Evolutionary conservation across 768 basidiomycete genomes (phyloP).

Genomic region (Rubroboletus satanas): DNA sequence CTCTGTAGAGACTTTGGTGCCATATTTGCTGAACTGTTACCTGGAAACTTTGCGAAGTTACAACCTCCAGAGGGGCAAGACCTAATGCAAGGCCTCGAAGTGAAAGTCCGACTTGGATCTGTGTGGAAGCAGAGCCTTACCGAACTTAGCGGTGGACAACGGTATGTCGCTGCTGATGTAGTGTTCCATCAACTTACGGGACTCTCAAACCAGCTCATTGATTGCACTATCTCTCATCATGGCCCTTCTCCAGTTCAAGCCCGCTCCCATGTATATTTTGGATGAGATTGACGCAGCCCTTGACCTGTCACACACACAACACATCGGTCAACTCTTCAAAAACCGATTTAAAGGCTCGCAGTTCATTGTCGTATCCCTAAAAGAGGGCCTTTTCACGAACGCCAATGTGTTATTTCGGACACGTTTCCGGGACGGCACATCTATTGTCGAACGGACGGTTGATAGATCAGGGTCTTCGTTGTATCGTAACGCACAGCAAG

Average conservation of each 20-base stretch:
- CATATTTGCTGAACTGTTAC: conserved; percentile 93
- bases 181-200: background rate
- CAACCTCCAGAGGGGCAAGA: conserved; percentile 93
- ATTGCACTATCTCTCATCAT: conserved; percentile 98
- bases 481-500: conserved; percentile 27
- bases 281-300: conserved; percentile 99
- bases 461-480: conserved; percentile 54
- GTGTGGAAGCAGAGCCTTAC: conserved; percentile 99
- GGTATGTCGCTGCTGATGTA: conserved; percentile 46
- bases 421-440: conserved; percentile 91
- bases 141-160: conserved; percentile 94
- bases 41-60: conserved; percentile 94
- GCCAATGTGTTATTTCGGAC: conserved; percentile 95
- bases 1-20: conserved; percentile 82
- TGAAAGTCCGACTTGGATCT: conserved; percentile 90
- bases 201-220: conserved; percentile 62
- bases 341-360: conserved; percentile 97
- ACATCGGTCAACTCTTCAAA: conserved; percentile 97
- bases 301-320: conserved; percentile 93
- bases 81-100: conserved; percentile 92
- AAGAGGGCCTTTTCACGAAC: conserved; percentile 96
- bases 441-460: conserved; percentile 78
- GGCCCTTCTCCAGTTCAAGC: conserved; percentile 98
- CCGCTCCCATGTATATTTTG: conserved; percentile 98
- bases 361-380: conserved; percentile 95